phyloP scores from a whole-genome alignment of 768 basidiomycete species.

The Dictyophora rubrovolvata region DNA sequence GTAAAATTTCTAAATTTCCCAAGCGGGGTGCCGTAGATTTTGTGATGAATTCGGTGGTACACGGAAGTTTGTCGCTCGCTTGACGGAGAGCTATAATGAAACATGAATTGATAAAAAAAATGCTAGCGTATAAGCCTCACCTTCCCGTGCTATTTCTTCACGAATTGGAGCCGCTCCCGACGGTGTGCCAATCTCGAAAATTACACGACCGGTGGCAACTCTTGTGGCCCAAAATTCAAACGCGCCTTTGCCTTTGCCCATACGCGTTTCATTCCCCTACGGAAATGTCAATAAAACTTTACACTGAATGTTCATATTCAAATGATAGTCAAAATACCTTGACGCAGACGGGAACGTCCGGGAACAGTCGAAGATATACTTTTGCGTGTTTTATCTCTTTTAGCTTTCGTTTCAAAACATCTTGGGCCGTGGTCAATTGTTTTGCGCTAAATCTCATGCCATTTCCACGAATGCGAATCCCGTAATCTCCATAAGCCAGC shows the following conservation, averaged over 20 bases:
- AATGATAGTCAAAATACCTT: constrained; percentile 44
- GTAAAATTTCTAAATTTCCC: constrained; percentile 36
- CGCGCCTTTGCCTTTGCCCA: constrained; percentile 98
- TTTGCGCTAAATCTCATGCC: constrained; percentile 79
- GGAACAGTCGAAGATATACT: constrained; percentile 84
- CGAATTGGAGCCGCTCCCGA: constrained; percentile 62
- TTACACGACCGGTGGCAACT: constrained; percentile 78
- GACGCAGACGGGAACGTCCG: constrained; percentile 94
- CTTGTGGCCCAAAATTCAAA: constrained; percentile 97
- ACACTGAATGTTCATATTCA: background rate
- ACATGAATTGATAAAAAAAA: background rate
- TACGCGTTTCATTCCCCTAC: constrained; percentile 97
- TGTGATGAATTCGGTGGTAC: constrained; percentile 78
- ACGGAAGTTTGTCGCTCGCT: constrained; percentile 81
- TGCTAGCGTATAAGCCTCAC: constrained; percentile 30
- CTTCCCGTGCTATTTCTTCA: constrained; percentile 86
- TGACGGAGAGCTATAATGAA: constrained; percentile 61
- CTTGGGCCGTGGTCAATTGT: constrained; percentile 79
- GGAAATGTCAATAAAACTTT: background rate
- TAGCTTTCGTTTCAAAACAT: constrained; percentile 80
- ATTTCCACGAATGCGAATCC: constrained; percentile 76
- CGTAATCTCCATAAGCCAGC: constrained; percentile 85
- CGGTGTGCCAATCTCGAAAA: constrained; percentile 74
- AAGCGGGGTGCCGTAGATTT: constrained; percentile 59
- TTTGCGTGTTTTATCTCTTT: constrained; percentile 85